These are phyloP conservation scores for Lycium barbarum DNA, from an alignment of 257 asterid species.

Conservation along the genomic window DNA sequence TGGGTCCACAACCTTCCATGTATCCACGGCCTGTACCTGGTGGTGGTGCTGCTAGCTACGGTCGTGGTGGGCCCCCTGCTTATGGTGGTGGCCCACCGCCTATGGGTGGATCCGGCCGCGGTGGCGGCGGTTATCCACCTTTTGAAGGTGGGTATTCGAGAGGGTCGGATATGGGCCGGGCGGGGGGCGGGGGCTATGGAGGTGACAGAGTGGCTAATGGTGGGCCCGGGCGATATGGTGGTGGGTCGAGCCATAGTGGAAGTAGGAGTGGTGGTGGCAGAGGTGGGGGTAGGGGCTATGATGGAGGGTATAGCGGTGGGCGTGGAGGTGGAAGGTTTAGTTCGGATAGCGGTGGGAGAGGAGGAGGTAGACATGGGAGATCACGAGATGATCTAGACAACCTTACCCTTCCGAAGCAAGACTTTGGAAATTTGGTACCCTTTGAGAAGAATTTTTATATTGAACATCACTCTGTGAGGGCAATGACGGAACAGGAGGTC, in stretches of 20 bases:
- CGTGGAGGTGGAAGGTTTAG: conserved; percentile 50
- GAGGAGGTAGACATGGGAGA: conserved; percentile 59
- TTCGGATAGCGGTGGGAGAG: conserved; percentile 43
- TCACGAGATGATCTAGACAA: conserved; percentile 71
- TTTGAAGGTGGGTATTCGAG: conserved; percentile 54
- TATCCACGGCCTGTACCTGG: conserved; percentile 61
- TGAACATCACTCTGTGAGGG: conserved; percentile 76
- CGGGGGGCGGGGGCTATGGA: conserved; percentile 49
- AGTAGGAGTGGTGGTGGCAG: conserved; percentile 38
- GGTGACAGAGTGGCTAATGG: conserved; percentile 49
- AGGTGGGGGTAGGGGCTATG: conserved; percentile 38
- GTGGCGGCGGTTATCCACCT: conserved; percentile 44
- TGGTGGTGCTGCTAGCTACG: conserved; percentile 55
- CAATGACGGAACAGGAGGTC: conserved; percentile 77
- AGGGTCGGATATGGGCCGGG: conserved; percentile 54
- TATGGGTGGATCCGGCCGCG: conserved; percentile 32
- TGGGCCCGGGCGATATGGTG: conserved; percentile 53
- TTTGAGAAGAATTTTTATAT: conserved; percentile 82
- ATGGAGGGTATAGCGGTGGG: conserved; percentile 31
- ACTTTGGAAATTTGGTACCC: conserved; percentile 75
- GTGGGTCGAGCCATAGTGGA: conserved; percentile 24
- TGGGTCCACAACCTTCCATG: conserved; percentile 56
- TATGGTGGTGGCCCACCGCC: conserved; percentile 60
- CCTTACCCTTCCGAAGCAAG: conserved; percentile 76
- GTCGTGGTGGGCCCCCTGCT: conserved; percentile 59